Conservation (phyloP, 2,329 filamentous ascomycete species). For the Microsporum audouinii region DNA sequence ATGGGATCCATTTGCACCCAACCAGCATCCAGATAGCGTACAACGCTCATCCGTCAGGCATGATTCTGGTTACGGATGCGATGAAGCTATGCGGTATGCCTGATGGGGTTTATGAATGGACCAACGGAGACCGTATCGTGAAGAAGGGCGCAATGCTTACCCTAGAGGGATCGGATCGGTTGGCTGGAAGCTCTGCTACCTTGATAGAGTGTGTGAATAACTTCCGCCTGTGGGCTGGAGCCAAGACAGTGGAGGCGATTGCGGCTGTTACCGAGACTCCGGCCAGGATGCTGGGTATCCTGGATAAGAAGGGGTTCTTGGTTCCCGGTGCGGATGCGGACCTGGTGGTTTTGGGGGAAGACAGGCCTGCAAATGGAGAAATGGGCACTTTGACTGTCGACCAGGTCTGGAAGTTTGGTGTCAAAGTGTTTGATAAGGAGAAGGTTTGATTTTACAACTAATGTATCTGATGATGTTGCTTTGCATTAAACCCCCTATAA, state of each 20-base stretch:
- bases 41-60: constrained; percentile 70
- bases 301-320: constrained; percentile 30
- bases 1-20: constrained; percentile 81
- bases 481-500: neutral
- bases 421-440: constrained; percentile 29
- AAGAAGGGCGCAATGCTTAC: constrained; percentile 58
- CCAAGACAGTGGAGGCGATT: constrained; percentile 31
- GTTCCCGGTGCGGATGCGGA: constrained; percentile 34
- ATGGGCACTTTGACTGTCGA: constrained; percentile 28
- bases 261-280: constrained; percentile 31
- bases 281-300: constrained; percentile 29
- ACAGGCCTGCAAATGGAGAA: constrained; percentile 18
- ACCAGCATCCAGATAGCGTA: constrained; percentile 83
- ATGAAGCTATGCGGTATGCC: constrained; percentile 78
- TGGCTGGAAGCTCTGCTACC: constrained; percentile 54
- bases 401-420: constrained; percentile 35
- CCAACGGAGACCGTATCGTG: constrained; percentile 53
- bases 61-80: constrained; percentile 83
- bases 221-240: constrained; percentile 32
- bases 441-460: constrained; percentile 14
- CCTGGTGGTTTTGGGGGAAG: constrained; percentile 30
- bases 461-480: neutral
- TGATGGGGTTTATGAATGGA: constrained; percentile 78
- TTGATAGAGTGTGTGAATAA: constrained; percentile 37
- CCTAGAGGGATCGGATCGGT: constrained; percentile 65